Evolutionary conservation across 2,329 filamentous ascomycete genomes (phyloP), one percentile per base, ranked within the genome.

Genomic region (Aspergillus proliferans): DNA sequence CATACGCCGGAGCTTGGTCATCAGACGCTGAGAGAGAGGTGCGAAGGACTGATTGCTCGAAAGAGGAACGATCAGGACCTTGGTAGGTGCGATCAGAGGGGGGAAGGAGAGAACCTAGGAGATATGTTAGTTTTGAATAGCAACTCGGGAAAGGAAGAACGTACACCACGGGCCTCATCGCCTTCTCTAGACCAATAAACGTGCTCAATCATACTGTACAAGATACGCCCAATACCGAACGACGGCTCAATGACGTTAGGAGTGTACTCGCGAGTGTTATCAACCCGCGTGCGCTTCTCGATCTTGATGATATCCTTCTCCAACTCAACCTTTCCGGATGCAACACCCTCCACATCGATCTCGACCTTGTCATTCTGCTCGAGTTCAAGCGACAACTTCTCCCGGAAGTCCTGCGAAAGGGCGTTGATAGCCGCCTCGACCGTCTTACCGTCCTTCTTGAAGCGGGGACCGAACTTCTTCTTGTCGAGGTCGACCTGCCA

Each of bases 161-260:
- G 79, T 84, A 92, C 89, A 71, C 87, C 86, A 67, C 91, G 87
- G 47, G 89, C 85, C 69, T 93, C 90, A 58, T 92, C 87, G 54
- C 81, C 84, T 57, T 84, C 85, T 56, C 93, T 87, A 47, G 85
- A 88, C 92, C 93, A 98, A 81, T 91, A 98, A 68, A 82, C 84
- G 73, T 98, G 93, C 76, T 98, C 93, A 66, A 95, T 87, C 62
- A 98, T 76, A 52, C 87, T 85, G 76, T 95, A 97, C 50, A 97
- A 76, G 54, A 97, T 96, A 61, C 92, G 84, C 52, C 92, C 93
- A 64, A 97, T 95, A 77, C 92, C 92, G 63, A 97, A 98, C 0
- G 92, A 97, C 1, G 92, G 93, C 75, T 98, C 93, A 60, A 97
- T 94, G 43, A 95, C 90, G 66, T 96, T 96, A 52, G 92, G 92